These are phyloP conservation scores for Anisogramma anomala DNA, from an alignment of 2,329 filamentous ascomycete genomes.

Conservation along the genomic window DNA sequence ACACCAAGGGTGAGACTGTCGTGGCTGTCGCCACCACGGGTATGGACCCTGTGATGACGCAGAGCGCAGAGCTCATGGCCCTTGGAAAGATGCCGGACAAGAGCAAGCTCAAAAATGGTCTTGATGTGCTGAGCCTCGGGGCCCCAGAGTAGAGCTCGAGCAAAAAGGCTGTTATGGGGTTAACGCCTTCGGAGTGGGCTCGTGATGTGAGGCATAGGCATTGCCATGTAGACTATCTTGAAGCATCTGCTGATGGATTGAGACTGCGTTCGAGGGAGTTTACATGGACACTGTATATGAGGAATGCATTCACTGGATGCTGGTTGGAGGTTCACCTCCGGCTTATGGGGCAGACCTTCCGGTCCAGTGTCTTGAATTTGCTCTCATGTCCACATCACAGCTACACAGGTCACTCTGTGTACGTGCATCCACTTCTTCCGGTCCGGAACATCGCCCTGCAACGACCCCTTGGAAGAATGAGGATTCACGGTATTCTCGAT, in stretches of 20 bases:
- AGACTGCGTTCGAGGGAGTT: too few species aligned
- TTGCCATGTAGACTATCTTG: slow-evolving; percentile 2
- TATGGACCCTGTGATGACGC: slow-evolving; percentile 74
- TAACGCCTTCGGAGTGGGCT: background rate
- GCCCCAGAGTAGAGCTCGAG: slow-evolving; percentile 21
- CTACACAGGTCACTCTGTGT: too few species aligned
- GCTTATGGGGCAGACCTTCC: too few species aligned
- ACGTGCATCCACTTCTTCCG: too few species aligned
- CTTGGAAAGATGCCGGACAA: slow-evolving; percentile 72
- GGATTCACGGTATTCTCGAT: too few species aligned
- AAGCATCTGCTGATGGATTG: too few species aligned
- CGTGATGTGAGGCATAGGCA: background rate
- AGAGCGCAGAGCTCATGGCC: slow-evolving; percentile 77
- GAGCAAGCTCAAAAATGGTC: slow-evolving; percentile 56
- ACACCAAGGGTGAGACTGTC: slow-evolving; percentile 72
- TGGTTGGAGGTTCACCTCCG: background rate
- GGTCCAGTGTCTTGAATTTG: too few species aligned
- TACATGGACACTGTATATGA: background rate
- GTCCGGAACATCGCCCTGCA: too few species aligned
- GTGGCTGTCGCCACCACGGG: slow-evolving; percentile 88
- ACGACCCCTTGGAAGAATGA: too few species aligned
- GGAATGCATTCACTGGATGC: background rate
- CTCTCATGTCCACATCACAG: too few species aligned
- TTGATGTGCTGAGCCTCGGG: slow-evolving; percentile 37
- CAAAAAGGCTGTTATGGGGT: background rate